Conservation (phyloP, 345 rosid genomes). For the Acer negundo region DNA sequence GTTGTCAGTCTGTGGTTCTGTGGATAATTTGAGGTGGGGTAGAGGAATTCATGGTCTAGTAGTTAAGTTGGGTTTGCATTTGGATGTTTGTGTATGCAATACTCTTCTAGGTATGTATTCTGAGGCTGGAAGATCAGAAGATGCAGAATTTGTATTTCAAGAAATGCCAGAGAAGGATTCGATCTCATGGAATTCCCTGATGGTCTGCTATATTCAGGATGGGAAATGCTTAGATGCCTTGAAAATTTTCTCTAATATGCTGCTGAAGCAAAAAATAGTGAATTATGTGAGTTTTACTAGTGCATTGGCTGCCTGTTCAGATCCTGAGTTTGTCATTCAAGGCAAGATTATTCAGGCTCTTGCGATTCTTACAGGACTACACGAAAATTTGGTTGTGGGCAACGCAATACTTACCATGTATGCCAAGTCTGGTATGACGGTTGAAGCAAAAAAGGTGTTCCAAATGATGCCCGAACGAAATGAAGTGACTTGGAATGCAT, state of each 20-base stretch:
- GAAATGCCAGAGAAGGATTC: conserved; percentile 67
- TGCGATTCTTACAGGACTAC: conserved; percentile 45
- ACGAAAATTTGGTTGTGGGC: conserved; percentile 60
- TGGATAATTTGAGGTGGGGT: conserved; percentile 67
- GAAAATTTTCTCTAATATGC: conserved; percentile 48
- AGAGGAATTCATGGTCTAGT: conserved; percentile 69
- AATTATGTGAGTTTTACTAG: conserved; percentile 75
- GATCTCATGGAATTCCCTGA: conserved; percentile 82
- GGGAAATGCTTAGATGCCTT: conserved; percentile 60
- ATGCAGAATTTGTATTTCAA: conserved; percentile 63
- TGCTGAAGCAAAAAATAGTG: conserved; percentile 30
- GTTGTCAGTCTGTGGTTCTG: conserved; percentile 58
- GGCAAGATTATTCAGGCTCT: conserved; percentile 76
- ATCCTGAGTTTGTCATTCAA: conserved; percentile 40
- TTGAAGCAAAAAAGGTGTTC: conserved; percentile 56
- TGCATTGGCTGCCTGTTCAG: conserved; percentile 73
- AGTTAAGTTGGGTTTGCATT: conserved; percentile 54
- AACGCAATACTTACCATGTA: conserved; percentile 78
- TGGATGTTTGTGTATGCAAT: conserved; percentile 57
- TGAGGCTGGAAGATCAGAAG: conserved; percentile 55
- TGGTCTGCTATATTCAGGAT: conserved; percentile 59
- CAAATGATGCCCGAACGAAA: conserved; percentile 47
- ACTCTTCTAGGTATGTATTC: conserved; percentile 74
- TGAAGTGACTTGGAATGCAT: conserved; percentile 81
- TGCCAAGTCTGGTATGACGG: conserved; percentile 59